phyloP scores from a whole-genome alignment of 1,284 basidiomycete genomes.

The Chondrostereum purpureum region DNA sequence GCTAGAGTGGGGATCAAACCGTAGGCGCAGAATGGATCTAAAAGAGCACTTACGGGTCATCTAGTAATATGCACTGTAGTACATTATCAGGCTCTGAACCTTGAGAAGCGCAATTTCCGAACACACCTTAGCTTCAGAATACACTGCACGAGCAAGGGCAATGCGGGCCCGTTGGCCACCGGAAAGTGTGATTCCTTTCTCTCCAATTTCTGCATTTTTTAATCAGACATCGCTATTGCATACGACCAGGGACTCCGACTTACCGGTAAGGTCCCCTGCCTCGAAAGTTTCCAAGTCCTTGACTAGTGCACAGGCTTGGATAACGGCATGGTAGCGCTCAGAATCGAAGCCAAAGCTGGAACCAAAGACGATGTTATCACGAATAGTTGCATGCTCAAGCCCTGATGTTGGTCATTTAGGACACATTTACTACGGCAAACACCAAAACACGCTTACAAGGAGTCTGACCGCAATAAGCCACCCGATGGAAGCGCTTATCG shows the following conservation, averaged over 20 bases:
- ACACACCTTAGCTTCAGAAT: constrained; percentile 53
- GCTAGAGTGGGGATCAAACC: constrained; percentile 29
- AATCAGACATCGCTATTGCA: constrained; percentile 6
- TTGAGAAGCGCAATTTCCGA: constrained; percentile 4
- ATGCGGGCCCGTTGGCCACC: constrained; percentile 81
- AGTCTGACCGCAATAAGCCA: constrained; percentile 64
- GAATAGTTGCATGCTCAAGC: constrained; percentile 72
- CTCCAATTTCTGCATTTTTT: constrained; percentile 51
- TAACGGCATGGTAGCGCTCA: constrained; percentile 61
- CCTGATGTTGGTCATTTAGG: constrained; percentile 27
- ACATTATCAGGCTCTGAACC: constrained; percentile 11
- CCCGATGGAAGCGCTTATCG: constrained; percentile 55
- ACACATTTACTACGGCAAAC: neutral
- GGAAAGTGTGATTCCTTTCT: constrained; percentile 73
- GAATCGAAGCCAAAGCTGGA: constrained; percentile 59
- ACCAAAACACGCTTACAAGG: constrained; percentile 62
- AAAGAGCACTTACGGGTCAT: constrained; percentile 61
- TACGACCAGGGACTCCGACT: constrained; percentile 3
- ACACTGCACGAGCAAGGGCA: constrained; percentile 61
- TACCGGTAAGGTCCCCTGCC: constrained; percentile 78
- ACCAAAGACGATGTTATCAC: constrained; percentile 80
- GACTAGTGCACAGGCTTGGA: constrained; percentile 76
- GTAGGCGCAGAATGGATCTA: neutral
- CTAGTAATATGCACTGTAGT: constrained; percentile 67
- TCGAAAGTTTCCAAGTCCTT: constrained; percentile 72